Conservation (phyloP, 306 rosid genomes). For the Rosa chinensis region DNA sequence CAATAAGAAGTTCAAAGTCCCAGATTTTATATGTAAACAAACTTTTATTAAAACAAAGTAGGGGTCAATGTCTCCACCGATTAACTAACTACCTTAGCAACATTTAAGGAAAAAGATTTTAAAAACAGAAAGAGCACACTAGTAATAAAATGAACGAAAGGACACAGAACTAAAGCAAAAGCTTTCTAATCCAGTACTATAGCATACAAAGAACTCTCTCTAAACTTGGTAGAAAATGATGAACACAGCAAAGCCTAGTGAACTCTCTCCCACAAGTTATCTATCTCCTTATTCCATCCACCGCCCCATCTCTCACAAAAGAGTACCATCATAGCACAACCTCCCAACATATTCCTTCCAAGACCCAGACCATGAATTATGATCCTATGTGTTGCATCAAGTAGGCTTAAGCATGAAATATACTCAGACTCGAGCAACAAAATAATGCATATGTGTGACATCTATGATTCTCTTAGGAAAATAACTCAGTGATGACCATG, state of each 20-base stretch:
- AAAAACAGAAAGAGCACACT: not conserved
- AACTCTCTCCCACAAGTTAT: not conserved
- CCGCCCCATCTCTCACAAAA: too few relatives aligned
- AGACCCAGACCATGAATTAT: constrained; percentile 10
- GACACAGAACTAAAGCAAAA: not conserved
- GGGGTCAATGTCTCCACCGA: not conserved
- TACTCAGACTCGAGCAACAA: not conserved
- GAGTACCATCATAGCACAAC: too few relatives aligned
- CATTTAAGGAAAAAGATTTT: not conserved
- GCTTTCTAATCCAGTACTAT: not conserved
- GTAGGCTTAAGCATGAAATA: not conserved
- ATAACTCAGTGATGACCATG: not conserved
- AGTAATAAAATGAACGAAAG: not conserved
- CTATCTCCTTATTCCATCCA: too few relatives aligned
- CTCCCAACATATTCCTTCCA: not conserved
- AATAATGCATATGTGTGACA: not conserved
- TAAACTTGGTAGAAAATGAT: not conserved
- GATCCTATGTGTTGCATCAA: not conserved
- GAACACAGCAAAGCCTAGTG: not conserved
- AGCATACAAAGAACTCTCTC: not conserved
- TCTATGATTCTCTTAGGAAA: not conserved
- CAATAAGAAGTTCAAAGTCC: not conserved
- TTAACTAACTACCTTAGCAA: not conserved
- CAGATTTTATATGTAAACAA: not conserved
- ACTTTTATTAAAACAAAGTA: not conserved